These are phyloP conservation scores for Mortierella antarctica DNA, from an alignment of 192 early-diverging fungal genomes.

Conservation along the genomic window DNA sequence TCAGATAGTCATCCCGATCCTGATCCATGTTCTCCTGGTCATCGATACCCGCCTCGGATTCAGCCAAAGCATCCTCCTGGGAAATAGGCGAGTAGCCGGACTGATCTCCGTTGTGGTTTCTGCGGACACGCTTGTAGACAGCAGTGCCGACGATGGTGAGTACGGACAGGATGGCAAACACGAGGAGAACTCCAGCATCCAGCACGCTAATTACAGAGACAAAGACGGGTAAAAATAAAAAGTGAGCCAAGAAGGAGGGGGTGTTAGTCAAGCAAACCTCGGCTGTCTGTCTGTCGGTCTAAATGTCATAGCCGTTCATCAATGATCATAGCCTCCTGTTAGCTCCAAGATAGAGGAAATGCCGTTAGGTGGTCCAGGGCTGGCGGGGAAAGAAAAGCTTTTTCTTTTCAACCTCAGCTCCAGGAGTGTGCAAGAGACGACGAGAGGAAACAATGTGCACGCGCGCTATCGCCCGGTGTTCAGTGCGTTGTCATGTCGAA, in stretches of 20 bases:
- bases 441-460: too few relatives aligned
- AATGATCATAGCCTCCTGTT: too few relatives aligned
- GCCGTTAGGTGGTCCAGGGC: too few relatives aligned
- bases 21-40: constrained; percentile 28
- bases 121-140: constrained; percentile 26
- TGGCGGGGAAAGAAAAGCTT: too few relatives aligned
- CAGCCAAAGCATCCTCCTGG: constrained; percentile 25
- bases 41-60: constrained; percentile 24
- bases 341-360: too few relatives aligned
- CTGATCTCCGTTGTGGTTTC: constrained; percentile 37
- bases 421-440: too few relatives aligned
- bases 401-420: too few relatives aligned
- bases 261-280: background rate
- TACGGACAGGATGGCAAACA: constrained; percentile 25
- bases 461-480: too few relatives aligned
- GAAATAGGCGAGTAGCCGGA: constrained; percentile 42
- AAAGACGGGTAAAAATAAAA: background rate
- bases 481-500: too few relatives aligned
- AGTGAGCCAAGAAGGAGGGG: background rate
- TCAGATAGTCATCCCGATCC: background rate
- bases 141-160: constrained; percentile 23
- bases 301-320: background rate
- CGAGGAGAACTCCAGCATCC: constrained; percentile 35
- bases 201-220: constrained; percentile 25
- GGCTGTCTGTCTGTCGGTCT: background rate